Conservation (phyloP, 78 protist species). For the Capsaspora owczarzaki region DNA sequence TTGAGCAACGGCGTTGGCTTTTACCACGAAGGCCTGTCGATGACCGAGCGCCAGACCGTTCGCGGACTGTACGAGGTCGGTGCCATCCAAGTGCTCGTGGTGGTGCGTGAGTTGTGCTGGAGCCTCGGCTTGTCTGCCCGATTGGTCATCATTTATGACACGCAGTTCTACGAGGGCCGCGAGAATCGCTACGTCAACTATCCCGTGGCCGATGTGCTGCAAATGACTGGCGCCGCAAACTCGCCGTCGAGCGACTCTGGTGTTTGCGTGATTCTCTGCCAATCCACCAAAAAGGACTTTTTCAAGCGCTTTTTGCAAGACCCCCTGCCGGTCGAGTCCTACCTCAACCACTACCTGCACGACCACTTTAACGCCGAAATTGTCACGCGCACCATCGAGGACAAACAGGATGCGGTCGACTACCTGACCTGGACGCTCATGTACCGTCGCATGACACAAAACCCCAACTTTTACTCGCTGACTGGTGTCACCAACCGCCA, state of each 20-base stretch:
- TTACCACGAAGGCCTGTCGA: constrained; percentile 94
- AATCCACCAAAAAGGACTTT: constrained; percentile 68
- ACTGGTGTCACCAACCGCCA: constrained; percentile 65
- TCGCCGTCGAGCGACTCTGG: constrained; percentile 19
- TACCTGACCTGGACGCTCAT: constrained; percentile 91
- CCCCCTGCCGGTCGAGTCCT: constrained; percentile 94
- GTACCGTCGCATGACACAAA: constrained; percentile 83
- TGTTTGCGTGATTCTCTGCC: constrained; percentile 70
- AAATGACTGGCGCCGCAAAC: constrained; percentile 91
- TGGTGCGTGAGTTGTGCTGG: constrained; percentile 36
- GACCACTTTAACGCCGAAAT: constrained; percentile 82
- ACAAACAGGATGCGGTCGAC: constrained; percentile 85
- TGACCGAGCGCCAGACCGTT: constrained; percentile 39
- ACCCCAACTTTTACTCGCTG: constrained; percentile 88
- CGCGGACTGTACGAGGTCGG: constrained; percentile 29
- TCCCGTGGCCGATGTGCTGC: constrained; percentile 83
- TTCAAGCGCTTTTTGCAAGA: constrained; percentile 84
- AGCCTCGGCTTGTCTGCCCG: constrained; percentile 32
- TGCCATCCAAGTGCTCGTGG: constrained; percentile 58
- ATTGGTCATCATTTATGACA: constrained; percentile 10
- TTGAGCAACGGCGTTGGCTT: constrained; percentile 90
- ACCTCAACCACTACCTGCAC: constrained; percentile 75
- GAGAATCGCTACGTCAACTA: constrained; percentile 74
- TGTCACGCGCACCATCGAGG: constrained; percentile 49
- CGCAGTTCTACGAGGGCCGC: constrained; percentile 22